These are phyloP conservation scores for Fusarium sp. DNA, from an alignment of 2,329 filamentous ascomycete genomes.

Conservation along the genomic window DNA sequence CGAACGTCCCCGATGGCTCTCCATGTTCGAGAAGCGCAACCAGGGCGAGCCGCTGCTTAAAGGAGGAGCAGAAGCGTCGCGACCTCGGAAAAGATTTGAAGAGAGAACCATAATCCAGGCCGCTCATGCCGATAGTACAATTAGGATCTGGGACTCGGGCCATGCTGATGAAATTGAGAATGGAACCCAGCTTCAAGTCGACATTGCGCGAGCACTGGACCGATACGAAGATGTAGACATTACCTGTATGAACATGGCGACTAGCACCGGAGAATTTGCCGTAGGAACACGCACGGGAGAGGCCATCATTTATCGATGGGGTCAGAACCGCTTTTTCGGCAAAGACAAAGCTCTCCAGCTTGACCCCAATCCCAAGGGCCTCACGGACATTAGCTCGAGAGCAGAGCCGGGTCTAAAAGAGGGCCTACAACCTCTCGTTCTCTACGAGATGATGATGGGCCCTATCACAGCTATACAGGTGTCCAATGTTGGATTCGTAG, in stretches of 20 bases:
- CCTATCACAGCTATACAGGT: conserved; percentile 82
- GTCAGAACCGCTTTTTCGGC: conserved; percentile 79
- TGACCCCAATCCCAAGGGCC: conserved; percentile 72
- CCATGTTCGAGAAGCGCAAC: conserved; percentile 85
- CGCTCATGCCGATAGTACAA: conserved; percentile 88
- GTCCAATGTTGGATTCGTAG: conserved; percentile 94
- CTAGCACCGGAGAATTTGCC: conserved; percentile 85
- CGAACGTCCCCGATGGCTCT: conserved; percentile 85
- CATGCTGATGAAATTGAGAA: conserved; percentile 96
- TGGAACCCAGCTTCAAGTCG: conserved; percentile 81
- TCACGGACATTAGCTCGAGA: conserved; percentile 80
- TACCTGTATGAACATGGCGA: conserved; percentile 81
- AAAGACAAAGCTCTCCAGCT: conserved; percentile 64
- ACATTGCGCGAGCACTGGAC: conserved; percentile 84
- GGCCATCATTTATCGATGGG: conserved; percentile 88
- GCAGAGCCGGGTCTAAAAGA: conserved; percentile 80
- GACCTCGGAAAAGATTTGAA: conserved; percentile 81
- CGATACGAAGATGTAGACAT: conserved; percentile 83
- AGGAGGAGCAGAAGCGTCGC: conserved; percentile 80
- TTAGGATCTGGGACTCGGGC: conserved; percentile 94
- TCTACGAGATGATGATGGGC: conserved; percentile 87
- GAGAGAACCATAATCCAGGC: conserved; percentile 86
- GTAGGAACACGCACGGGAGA: conserved; percentile 88
- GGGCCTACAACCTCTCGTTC: conserved; percentile 80
- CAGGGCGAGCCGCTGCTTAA: conserved; percentile 82